Evolutionary conservation across 129 eudicot species (phyloP).

Genomic region (Pittosporum tobira): DNA sequence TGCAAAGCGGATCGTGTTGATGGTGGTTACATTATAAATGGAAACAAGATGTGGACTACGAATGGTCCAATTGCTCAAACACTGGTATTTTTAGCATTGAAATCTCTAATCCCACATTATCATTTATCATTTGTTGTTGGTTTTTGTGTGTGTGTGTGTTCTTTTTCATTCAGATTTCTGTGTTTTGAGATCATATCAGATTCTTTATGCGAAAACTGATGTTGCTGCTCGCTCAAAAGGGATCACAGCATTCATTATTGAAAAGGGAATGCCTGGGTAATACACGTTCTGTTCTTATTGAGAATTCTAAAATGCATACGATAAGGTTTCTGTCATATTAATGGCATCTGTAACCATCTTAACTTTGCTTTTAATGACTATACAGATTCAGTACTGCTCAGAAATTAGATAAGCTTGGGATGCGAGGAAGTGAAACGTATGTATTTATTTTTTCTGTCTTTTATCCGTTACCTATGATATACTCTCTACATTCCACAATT

Average conservation of each 20-base stretch:
- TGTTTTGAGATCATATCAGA: constrained; percentile 29
- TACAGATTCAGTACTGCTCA: constrained; percentile 97
- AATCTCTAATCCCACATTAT: no score
- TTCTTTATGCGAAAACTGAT: constrained; percentile 84
- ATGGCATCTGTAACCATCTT: no score
- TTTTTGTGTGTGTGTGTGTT: no score
- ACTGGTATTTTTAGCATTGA: no score
- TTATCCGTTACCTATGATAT: no score
- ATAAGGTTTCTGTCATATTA: no score
- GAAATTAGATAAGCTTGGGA: constrained; percentile 94
- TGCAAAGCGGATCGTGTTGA: constrained; percentile 92
- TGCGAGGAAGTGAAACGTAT: constrained; percentile 99
- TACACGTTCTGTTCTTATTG: constrained; percentile 14
- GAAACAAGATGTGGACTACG: constrained; percentile 99
- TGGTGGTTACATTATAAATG: constrained; percentile 82
- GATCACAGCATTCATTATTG: constrained; percentile 83
- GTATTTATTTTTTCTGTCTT: constrained; percentile 18
- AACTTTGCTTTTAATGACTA: background rate
- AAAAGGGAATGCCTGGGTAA: constrained; percentile 93
- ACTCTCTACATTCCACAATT: no score
- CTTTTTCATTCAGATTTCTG: no score
- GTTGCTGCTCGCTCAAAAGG: constrained; percentile 68
- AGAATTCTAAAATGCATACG: no score
- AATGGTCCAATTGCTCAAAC: constrained; percentile 96
- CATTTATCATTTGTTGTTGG: no score